These are phyloP conservation scores for Micractinium conductrix DNA, from an alignment of 139 green algal genomes.

Conservation along the genomic window DNA sequence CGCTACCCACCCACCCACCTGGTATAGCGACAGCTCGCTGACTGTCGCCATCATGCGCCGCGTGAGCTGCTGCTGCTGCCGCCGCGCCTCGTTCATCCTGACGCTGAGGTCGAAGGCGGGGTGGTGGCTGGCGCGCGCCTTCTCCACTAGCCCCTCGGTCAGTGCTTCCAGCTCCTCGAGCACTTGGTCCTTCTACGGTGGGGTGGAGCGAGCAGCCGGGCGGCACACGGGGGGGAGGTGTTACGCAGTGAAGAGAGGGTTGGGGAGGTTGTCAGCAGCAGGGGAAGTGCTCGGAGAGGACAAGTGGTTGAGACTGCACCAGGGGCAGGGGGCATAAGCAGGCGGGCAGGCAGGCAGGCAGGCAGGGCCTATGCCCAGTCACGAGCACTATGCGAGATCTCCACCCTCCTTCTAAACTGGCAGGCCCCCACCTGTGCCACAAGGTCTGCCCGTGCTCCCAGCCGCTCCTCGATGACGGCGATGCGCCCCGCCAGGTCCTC, in stretches of 20 bases:
- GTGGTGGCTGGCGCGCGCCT: constrained; percentile 23
- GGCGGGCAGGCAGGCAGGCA: too few relatives aligned
- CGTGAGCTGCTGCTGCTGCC: constrained; percentile 67
- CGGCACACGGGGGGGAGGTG: too few relatives aligned
- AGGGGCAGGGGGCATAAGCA: too few relatives aligned
- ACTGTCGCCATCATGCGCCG: constrained; percentile 88
- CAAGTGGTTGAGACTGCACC: too few relatives aligned
- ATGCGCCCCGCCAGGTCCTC: constrained; percentile 81
- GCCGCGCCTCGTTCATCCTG: constrained; percentile 77
- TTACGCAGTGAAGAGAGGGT: too few relatives aligned
- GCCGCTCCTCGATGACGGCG: constrained; percentile 74
- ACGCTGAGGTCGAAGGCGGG: constrained; percentile 4
- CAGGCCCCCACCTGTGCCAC: constrained; percentile 42
- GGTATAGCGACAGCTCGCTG: constrained; percentile 88
- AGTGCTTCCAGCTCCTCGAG: constrained; percentile 72
- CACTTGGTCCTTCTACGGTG: constrained; percentile 88
- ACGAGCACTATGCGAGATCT: too few relatives aligned
- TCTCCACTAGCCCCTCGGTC: constrained; percentile 19
- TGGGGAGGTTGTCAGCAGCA: too few relatives aligned
- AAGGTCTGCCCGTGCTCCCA: constrained; percentile 77
- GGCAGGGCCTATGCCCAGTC: too few relatives aligned
- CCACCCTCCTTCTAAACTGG: too few relatives aligned
- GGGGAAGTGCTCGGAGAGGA: too few relatives aligned
- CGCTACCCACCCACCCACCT: constrained; percentile 35
- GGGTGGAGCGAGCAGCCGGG: too few relatives aligned